Evolutionary conservation across 805 yeast species (phyloP), one percentile per base, ranked within the genome.

Genomic region (Candida yuanshanica): DNA sequence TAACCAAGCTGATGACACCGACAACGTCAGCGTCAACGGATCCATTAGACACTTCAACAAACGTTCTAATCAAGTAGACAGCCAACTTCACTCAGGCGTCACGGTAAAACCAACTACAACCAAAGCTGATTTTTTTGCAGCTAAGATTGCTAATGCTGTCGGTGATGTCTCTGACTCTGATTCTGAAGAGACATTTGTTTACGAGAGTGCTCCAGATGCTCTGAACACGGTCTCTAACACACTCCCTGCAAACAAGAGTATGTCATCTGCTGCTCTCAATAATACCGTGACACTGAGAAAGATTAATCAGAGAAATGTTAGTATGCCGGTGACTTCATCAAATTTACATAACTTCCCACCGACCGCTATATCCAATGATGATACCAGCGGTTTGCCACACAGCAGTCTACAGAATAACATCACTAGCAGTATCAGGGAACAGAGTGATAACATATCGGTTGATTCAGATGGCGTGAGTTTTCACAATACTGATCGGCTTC

Each of bases 181-280:
- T 59, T 79, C 89, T 20, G 96, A 90, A 51, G 99, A 93, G 60
- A 88, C 95, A 2, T 91, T 93, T 70, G 96, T 91, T n/a, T 91
- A 91, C 60, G 97, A 90, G 54, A 56, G 59, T 41, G 57, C 58
- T 0, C 58, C 58, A 11, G 58, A 55, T 47, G 55, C 50, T 5
- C 21, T 49, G 20, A 46, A 47, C 26, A 45, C 58, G 2, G 43
- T 51, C 2, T 31, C 34, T 8, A 50, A 37, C 31, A 48, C 51
- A 1, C 26, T 50, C 11, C 51, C 55, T 14, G 37, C 48, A 0
- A 47, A 46, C 7, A 51, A 53, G 33, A 38, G 42, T 7, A 11
- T 24, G 5, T 14, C 38, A 7, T 37, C 39, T 18, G 41, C 41
- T 7, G 20, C 46, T 10, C 23, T 38, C 2, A 26, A 33, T 5